These are phyloP conservation scores for Neocatenulostroma microsporum DNA, from an alignment of 2,329 filamentous ascomycete species.

Conservation along the genomic window DNA sequence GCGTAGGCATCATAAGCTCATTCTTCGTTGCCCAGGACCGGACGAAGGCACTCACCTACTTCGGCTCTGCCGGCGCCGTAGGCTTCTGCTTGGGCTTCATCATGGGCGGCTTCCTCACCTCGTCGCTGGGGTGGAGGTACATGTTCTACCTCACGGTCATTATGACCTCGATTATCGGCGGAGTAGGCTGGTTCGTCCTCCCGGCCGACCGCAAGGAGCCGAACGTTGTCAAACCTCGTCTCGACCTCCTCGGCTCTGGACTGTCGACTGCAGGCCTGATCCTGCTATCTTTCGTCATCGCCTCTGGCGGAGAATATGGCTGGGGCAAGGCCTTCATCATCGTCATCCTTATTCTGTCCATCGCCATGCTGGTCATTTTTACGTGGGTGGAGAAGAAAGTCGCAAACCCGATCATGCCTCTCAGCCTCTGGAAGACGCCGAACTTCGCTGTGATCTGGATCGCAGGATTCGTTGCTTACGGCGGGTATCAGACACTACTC, in stretches of 20 bases:
- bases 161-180: conserved; percentile 6
- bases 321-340: conserved; percentile 42
- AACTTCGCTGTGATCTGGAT: conserved; percentile 43
- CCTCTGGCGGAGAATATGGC: conserved; percentile 40
- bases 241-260: conserved; percentile 37
- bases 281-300: conserved; percentile 39
- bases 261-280: conserved; percentile 39
- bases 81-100: conserved; percentile 48
- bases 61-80: conserved; percentile 25
- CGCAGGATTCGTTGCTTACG: conserved; percentile 38
- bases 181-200: conserved; percentile 30
- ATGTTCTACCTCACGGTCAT: conserved; percentile 37
- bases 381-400: conserved; percentile 38
- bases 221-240: conserved; percentile 26
- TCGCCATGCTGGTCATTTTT: conserved; percentile 34
- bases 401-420: conserved; percentile 40
- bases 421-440: conserved; percentile 40
- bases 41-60: conserved; percentile 29
- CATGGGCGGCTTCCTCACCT: conserved; percentile 42
- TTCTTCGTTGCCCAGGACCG: conserved; percentile 36
- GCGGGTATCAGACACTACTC: conserved; percentile 37
- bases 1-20: conserved; percentile 40
- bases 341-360: conserved; percentile 32
- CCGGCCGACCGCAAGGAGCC: conserved; percentile 33
- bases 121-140: conserved; percentile 42